Conservation (phyloP, 768 basidiomycete genomes). For the Leccinum boreale region DNA sequence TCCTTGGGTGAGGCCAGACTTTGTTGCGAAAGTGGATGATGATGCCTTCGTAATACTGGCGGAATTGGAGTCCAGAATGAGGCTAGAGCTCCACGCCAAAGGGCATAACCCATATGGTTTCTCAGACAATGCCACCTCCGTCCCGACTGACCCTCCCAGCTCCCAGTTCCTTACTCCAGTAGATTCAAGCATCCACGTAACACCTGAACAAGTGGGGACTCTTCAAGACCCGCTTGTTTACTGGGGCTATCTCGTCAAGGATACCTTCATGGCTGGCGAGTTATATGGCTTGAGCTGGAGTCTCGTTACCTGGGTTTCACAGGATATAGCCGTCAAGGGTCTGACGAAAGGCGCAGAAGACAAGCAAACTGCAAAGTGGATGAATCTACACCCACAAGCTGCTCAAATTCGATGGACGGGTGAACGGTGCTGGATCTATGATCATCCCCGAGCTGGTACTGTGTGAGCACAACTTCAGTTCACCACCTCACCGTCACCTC, state of each 20-base stretch:
- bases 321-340: slow-evolving; percentile 62
- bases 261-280: slow-evolving; percentile 94
- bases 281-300: slow-evolving; percentile 88
- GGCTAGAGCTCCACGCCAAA: slow-evolving; percentile 64
- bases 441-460: slow-evolving; percentile 91
- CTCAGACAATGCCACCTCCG: slow-evolving; percentile 7
- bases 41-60: slow-evolving; percentile 95
- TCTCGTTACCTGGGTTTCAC: slow-evolving; percentile 84
- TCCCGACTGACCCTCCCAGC: background rate
- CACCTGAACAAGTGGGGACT: slow-evolving; percentile 8
- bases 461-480: slow-evolving; percentile 54
- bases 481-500: background rate
- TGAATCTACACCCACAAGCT: slow-evolving; percentile 78
- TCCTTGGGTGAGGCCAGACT: slow-evolving; percentile 86
- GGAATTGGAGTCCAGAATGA: slow-evolving; percentile 86
- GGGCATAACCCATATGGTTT: slow-evolving; percentile 26
- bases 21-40: slow-evolving; percentile 91
- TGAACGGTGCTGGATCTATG: slow-evolving; percentile 97
- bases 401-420: slow-evolving; percentile 82
- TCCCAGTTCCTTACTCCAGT: background rate
- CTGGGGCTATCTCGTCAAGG: slow-evolving; percentile 90
- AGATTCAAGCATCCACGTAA: background rate
- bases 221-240: slow-evolving; percentile 69
- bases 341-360: slow-evolving; percentile 85
- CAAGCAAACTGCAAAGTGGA: slow-evolving; percentile 92